A percentile compares a stretch with the other conserved stretches of the same genome.
phyloP scores from a whole-genome alignment of 441 rosid species.

The Populus hybrid region DNA sequence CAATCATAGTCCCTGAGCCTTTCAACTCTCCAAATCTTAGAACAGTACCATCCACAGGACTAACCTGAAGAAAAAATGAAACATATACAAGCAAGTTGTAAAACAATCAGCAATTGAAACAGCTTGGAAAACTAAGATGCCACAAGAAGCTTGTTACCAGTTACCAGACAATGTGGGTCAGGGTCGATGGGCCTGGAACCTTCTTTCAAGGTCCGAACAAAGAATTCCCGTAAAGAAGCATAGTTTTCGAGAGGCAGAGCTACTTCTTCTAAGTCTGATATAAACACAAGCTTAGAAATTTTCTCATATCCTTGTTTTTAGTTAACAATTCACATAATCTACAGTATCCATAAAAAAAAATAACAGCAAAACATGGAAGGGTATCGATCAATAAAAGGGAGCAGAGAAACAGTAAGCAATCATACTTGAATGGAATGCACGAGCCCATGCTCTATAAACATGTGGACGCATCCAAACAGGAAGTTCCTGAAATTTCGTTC shows the following conservation, averaged over 20 bases:
- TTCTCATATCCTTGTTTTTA: conserved; percentile 7
- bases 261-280: conserved; percentile 83
- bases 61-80: conserved; percentile 47
- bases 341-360: conserved; percentile 1
- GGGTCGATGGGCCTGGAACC: conserved; percentile 88
- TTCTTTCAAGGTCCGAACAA: conserved; percentile 78
- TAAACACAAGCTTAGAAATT: conserved; percentile 14
- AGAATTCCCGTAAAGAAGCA: conserved; percentile 78
- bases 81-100: conserved; percentile 3
- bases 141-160: conserved; percentile 59
- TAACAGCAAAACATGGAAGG: background rate
- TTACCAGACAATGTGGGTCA: conserved; percentile 93
- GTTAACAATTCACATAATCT: background rate
- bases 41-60: conserved; percentile 93
- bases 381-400: background rate
- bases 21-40: conserved; percentile 80
- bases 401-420: conserved; percentile 11
- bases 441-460: conserved; percentile 89
- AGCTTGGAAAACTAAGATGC: conserved; percentile 20
- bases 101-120: conserved; percentile 20
- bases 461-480: conserved; percentile 81
- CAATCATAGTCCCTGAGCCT: conserved; percentile 79
- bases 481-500: conserved; percentile 55
- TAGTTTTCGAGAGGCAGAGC: conserved; percentile 80
- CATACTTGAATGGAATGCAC: conserved; percentile 92